These are phyloP conservation scores for Termitomyces sp. DNA, from an alignment of 768 basidiomycete species.

Conservation along the genomic window DNA sequence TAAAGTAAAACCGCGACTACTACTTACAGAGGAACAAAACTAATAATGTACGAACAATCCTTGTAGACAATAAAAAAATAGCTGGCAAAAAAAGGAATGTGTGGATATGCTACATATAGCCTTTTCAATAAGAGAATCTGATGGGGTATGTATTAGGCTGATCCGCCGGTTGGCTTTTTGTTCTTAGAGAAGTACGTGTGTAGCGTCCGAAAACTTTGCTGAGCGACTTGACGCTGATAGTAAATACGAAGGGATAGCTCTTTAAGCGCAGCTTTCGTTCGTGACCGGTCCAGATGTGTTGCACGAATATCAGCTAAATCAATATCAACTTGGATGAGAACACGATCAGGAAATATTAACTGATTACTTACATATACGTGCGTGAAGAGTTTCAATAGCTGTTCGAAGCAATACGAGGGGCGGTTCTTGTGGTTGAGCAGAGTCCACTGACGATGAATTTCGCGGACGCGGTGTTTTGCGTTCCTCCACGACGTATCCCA, in stretches of 20 bases:
- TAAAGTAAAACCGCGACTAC: background rate
- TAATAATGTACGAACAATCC: background rate
- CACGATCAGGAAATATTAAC: background rate
- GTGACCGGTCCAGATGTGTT: slow-evolving; percentile 71
- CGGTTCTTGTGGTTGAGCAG: slow-evolving; percentile 26
- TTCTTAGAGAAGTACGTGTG: slow-evolving; percentile 14
- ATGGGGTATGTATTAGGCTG: background rate
- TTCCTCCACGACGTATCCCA: slow-evolving; percentile 53
- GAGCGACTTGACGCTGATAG: slow-evolving; percentile 47
- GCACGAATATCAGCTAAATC: slow-evolving; percentile 66
- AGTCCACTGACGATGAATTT: slow-evolving; percentile 13
- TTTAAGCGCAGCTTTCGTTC: slow-evolving; percentile 67
- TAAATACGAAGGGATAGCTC: slow-evolving; percentile 58
- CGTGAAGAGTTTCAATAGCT: slow-evolving; percentile 51
- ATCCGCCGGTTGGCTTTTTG: background rate
- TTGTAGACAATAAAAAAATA: background rate
- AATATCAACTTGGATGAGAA: background rate
- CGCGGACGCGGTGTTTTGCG: slow-evolving; percentile 16
- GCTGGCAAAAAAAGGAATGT: background rate
- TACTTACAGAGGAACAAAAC: slow-evolving; percentile 5
- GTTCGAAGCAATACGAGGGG: slow-evolving; percentile 47
- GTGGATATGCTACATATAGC: background rate
- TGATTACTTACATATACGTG: slow-evolving; percentile 53
- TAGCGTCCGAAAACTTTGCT: slow-evolving; percentile 16
- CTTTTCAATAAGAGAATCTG: background rate